Evolutionary conservation across 116 monocot genomes (phyloP), one percentile per base, ranked within the genome.

Genomic region (Trichopus zeylanicus): DNA sequence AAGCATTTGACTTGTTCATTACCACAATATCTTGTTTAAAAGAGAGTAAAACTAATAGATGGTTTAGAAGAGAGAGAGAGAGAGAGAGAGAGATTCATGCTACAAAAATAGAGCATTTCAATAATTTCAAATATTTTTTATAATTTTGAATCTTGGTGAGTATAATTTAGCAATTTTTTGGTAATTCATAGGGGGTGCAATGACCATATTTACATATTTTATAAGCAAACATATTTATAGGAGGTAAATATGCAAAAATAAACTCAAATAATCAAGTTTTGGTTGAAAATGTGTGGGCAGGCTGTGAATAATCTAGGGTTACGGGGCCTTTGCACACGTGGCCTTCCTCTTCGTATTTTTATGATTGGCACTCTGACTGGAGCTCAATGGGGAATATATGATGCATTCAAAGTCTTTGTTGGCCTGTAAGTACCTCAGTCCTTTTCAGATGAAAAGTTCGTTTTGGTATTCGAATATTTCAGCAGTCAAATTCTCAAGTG

Each of bases 341-440:
- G 82, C 2, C 73, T 82, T 39, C 66, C 73, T 57, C 72, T 82
- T 55, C 73, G 82, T 47, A 82, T 82, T 29, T 59, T 82, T 57
- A 77, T 77, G 77, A 62, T 77, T 62, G 77, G 77, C 21, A 77
- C 72, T 23, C 53, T 77, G 29, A 70, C 81, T 16, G 76, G 81
- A 39, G 51, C 62, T 10, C 81, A 81, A 33, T 81, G 81, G 82
- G 63, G 46, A 30, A 73, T 82, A 37, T 82, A 82, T 67, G 76
- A 81, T 61, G 55, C 73, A 6, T 76, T 76, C 46, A 81, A 73
- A 73, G 73, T 81, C 61, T 68, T 73, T 22, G 69, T 82, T 64
- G 73, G 77, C 29, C 59, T 82, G 77, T 83, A 75, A 62, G 83
- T 55, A 34, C 20, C 27, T 29, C 23, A 32, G 29, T 22, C 48